These are phyloP conservation scores for Fusarium oxysporum DNA, from an alignment of 2,329 filamentous ascomycete species.

Conservation along the genomic window DNA sequence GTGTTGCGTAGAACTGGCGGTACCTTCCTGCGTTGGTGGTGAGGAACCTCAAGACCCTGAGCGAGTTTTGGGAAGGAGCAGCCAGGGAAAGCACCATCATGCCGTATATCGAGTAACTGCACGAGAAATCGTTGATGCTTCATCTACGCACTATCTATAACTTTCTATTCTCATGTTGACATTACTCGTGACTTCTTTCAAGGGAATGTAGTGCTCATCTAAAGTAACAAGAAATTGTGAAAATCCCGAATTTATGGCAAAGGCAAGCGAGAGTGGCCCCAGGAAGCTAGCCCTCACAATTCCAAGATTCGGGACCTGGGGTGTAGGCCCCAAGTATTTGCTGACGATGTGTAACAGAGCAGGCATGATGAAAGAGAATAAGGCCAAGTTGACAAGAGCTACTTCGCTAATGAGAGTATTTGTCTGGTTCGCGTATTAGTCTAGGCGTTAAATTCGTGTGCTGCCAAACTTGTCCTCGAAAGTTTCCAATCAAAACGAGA, in stretches of 20 bases:
- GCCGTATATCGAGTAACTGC: neutral
- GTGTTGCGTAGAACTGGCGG: too few species aligned
- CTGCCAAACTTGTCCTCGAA: neutral
- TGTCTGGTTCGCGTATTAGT: neutral
- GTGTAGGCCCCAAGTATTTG: neutral
- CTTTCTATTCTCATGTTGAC: too few species aligned
- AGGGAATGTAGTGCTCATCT: neutral
- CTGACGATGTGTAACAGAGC: neutral
- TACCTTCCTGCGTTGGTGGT: neutral
- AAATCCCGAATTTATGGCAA: neutral
- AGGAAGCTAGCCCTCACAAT: neutral
- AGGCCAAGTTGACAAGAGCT: neutral
- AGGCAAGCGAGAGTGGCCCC: neutral
- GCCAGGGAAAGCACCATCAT: too few species aligned
- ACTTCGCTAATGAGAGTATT: neutral
- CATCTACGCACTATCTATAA: neutral
- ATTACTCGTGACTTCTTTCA: too few species aligned
- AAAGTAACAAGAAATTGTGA: neutral
- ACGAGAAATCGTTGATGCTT: too few species aligned
- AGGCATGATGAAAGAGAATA: neutral
- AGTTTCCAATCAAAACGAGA: too few species aligned
- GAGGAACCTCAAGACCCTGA: fast-evolving
- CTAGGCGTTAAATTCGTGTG: too few species aligned
- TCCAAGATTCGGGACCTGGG: neutral
- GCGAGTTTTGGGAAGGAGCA: neutral